A percentile compares a stretch with the other conserved stretches of the same genome.
phyloP scores from a whole-genome alignment of 2,329 filamentous ascomycete genomes.

The Pseudohalonectria lignicola region DNA sequence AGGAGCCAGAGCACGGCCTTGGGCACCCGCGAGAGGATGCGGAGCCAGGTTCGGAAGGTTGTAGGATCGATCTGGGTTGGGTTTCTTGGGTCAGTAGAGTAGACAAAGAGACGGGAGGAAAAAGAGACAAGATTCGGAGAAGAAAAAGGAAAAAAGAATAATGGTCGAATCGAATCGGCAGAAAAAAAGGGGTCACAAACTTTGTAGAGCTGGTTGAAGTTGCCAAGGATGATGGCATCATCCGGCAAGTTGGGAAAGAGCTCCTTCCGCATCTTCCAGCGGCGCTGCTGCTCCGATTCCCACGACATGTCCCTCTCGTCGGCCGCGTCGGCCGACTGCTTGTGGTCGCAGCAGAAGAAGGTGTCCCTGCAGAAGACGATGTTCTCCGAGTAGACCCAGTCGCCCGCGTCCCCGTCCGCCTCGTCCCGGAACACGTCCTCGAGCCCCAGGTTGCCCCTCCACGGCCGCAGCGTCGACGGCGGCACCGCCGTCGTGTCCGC shows the following conservation, averaged over 20 bases:
- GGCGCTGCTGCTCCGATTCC: slow-evolving; percentile 68
- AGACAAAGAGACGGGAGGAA: not conserved
- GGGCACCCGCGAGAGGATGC: slow-evolving; percentile 74
- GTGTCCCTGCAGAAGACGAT: slow-evolving; percentile 90
- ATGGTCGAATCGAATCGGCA: not conserved
- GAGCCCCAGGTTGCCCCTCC: slow-evolving; percentile 62
- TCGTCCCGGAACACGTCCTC: slow-evolving; percentile 59
- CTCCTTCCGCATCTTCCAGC: slow-evolving; percentile 90
- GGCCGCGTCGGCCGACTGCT: slow-evolving; percentile 68
- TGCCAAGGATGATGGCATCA: slow-evolving; percentile 82
- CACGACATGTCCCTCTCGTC: slow-evolving; percentile 59
- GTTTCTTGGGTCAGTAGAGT: not conserved
- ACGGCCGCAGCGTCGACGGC: slow-evolving; percentile 66
- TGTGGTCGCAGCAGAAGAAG: slow-evolving; percentile 97
- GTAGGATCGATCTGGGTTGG: slow-evolving; percentile 79
- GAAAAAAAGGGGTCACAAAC: slow-evolving; percentile 35
- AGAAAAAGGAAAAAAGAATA: slow-evolving; percentile 1
- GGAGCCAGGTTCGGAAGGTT: slow-evolving; percentile 90
- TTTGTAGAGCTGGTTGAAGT: slow-evolving; percentile 99
- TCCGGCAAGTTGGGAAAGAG: slow-evolving; percentile 77
- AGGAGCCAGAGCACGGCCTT: slow-evolving; percentile 91
- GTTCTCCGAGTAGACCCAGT: slow-evolving; percentile 96
- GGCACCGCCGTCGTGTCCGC: slow-evolving; percentile 85
- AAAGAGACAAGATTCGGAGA: slow-evolving; percentile 4
- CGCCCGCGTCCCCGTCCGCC: slow-evolving; percentile 55